Evolutionary conservation across 768 basidiomycete species (phyloP).

Genomic region (Serpula lacrymans): DNA sequence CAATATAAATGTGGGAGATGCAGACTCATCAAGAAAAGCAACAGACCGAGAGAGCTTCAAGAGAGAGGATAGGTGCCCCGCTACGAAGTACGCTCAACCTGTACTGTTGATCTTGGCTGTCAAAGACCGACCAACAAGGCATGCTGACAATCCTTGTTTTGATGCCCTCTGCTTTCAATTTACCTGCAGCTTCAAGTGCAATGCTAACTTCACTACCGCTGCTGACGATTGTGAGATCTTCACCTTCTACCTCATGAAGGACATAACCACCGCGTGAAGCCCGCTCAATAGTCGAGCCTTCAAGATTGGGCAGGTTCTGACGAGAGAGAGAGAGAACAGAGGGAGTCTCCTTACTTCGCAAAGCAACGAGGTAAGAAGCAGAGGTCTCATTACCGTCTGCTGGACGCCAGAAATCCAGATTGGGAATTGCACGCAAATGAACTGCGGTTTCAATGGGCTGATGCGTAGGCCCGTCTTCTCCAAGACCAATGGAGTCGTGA

Average conservation of each 20-base stretch:
- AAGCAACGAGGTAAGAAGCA: slow-evolving; percentile 79
- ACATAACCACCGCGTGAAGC: slow-evolving; percentile 88
- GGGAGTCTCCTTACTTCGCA: slow-evolving; percentile 73
- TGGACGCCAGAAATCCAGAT: slow-evolving; percentile 89
- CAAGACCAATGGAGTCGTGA: slow-evolving; percentile 91
- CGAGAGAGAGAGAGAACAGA: slow-evolving; percentile 82
- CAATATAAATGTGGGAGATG: slow-evolving; percentile 3
- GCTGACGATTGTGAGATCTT: slow-evolving; percentile 87
- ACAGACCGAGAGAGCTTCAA: slow-evolving; percentile 75
- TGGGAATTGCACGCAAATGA: slow-evolving; percentile 86
- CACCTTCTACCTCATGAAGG: slow-evolving; percentile 71
- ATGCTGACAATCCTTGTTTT: slow-evolving; percentile 82
- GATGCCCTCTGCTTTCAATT: slow-evolving; percentile 73
- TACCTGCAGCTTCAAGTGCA: slow-evolving; percentile 80
- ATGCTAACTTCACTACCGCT: slow-evolving; percentile 88
- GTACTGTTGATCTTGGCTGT: slow-evolving; percentile 78
- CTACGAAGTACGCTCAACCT: slow-evolving; percentile 80
- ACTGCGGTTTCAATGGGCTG: slow-evolving; percentile 90
- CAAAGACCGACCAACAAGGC: slow-evolving; percentile 88
- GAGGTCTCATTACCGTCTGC: slow-evolving; percentile 98
- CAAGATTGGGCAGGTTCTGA: slow-evolving; percentile 92
- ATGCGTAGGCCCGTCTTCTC: slow-evolving; percentile 95
- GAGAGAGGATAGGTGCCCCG: slow-evolving; percentile 84
- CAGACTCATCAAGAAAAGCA: slow-evolving; percentile 6
- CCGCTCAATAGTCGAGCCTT: slow-evolving; percentile 80